Evolutionary conservation across 2,329 filamentous ascomycete genomes (phyloP).

Genomic region (Fonsecaea multimorphosa): DNA sequence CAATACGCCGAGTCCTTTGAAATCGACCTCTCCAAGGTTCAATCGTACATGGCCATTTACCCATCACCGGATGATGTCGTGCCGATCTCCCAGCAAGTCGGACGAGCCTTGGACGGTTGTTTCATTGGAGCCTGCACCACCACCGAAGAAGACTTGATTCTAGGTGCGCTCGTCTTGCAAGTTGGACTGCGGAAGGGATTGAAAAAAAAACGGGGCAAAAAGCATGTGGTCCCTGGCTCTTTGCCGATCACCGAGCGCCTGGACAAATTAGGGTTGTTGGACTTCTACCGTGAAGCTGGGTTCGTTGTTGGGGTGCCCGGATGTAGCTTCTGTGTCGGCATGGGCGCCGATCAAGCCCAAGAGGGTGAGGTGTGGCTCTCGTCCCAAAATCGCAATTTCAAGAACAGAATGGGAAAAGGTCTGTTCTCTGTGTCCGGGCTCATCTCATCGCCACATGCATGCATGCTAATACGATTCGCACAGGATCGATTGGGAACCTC

Average conservation of each 20-base stretch:
- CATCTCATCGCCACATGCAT: background rate
- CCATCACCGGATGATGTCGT: slow-evolving; percentile 55
- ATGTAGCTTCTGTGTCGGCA: slow-evolving; percentile 55
- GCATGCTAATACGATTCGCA: slow-evolving; percentile 37
- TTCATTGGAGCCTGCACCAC: slow-evolving; percentile 59
- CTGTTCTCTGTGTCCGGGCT: slow-evolving; percentile 1
- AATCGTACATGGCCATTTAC: slow-evolving; percentile 49
- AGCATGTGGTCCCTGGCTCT: slow-evolving; percentile 51
- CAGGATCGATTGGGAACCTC: slow-evolving; percentile 51
- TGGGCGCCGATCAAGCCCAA: slow-evolving; percentile 49
- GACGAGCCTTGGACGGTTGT: slow-evolving; percentile 48
- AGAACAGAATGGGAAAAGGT: slow-evolving; percentile 55
- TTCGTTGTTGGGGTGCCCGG: slow-evolving; percentile 51
- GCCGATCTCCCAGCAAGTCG: slow-evolving; percentile 45
- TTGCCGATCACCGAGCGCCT: slow-evolving; percentile 49
- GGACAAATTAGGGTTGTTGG: slow-evolving; percentile 44
- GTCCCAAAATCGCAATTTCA: slow-evolving; percentile 55
- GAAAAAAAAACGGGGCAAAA: slow-evolving; percentile 42
- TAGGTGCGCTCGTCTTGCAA: slow-evolving; percentile 51
- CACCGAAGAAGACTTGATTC: slow-evolving; percentile 53
- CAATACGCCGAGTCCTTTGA: slow-evolving; percentile 47
- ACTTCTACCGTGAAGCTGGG: slow-evolving; percentile 50
- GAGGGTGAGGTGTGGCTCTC: slow-evolving; percentile 53
- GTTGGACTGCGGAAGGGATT: slow-evolving; percentile 46
- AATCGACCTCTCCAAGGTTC: slow-evolving; percentile 49